Conservation (phyloP, 2,329 filamentous ascomycete genomes). For the Diatrype stigma region DNA sequence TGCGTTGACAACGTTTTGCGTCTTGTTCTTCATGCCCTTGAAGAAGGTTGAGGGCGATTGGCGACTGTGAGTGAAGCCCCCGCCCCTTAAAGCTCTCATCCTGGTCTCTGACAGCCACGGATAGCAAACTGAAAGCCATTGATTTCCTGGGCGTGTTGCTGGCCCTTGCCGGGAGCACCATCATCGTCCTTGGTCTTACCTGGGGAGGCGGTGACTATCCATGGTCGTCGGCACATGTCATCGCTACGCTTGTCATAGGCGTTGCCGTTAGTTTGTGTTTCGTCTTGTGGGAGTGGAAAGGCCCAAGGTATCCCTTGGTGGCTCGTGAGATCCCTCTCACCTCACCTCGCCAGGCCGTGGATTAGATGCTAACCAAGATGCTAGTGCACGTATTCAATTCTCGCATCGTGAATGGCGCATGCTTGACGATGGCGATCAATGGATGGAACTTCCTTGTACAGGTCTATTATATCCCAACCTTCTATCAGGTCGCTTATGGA, state of each 20-base stretch:
- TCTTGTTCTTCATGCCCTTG: conserved; percentile 54
- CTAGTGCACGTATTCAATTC: conserved; percentile 50
- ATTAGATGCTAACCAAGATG: conserved; percentile 17
- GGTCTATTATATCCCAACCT: conserved; percentile 43
- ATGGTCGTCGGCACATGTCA: conserved; percentile 52
- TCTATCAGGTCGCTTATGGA: conserved; percentile 42
- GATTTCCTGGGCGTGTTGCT: conserved; percentile 46
- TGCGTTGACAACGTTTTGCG: conserved; percentile 39
- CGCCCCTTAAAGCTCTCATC: neutral
- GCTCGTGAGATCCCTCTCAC: conserved; percentile 30
- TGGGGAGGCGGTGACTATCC: conserved; percentile 58
- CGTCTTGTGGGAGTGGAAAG: conserved; percentile 49
- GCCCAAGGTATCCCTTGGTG: conserved; percentile 43
- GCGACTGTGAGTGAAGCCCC: conserved; percentile 30
- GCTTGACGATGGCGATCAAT: conserved; percentile 53
- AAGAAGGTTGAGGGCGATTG: conserved; percentile 51
- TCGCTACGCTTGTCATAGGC: conserved; percentile 51
- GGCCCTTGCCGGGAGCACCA: conserved; percentile 40
- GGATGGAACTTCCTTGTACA: conserved; percentile 58
- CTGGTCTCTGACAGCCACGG: conserved; percentile 6
- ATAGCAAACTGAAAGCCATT: conserved; percentile 45
- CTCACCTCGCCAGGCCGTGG: conserved; percentile 1
- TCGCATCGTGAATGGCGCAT: conserved; percentile 50
- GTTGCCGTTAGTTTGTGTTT: conserved; percentile 42
- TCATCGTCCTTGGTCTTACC: conserved; percentile 47